Conservation (phyloP, 2,329 filamentous ascomycete species). For the Sphaerulina populicola region DNA sequence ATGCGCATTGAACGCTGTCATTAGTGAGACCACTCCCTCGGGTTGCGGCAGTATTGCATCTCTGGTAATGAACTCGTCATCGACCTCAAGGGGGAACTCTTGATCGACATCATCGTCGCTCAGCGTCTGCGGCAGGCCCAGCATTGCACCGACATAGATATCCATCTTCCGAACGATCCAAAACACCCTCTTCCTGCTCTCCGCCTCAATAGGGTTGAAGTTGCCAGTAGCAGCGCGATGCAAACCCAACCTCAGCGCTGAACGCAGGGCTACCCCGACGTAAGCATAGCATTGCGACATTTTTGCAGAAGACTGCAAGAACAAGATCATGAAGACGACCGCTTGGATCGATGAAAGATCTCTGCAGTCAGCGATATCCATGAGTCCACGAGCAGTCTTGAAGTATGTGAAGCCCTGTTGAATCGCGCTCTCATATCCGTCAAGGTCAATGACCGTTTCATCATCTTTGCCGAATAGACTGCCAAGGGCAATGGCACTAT, state of each 20-base stretch:
- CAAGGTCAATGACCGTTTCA: constrained; percentile 30
- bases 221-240: constrained; percentile 42
- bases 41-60: constrained; percentile 48
- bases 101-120: constrained; percentile 57
- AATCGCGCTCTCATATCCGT: constrained; percentile 41
- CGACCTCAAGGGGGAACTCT: constrained; percentile 83
- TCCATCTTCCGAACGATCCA: constrained; percentile 47
- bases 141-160: constrained; percentile 45
- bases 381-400: constrained; percentile 40
- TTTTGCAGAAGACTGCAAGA: constrained; percentile 46
- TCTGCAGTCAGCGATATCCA: constrained; percentile 47
- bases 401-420: constrained; percentile 47
- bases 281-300: constrained; percentile 47
- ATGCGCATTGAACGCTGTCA: constrained; percentile 54
- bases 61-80: constrained; percentile 50
- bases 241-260: constrained; percentile 45
- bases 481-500: constrained; percentile 43
- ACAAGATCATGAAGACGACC: constrained; percentile 47
- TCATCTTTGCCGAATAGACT: constrained; percentile 41
- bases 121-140: constrained; percentile 43
- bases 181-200: constrained; percentile 45
- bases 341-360: constrained; percentile 45
- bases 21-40: constrained; percentile 47
- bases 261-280: constrained; percentile 45
- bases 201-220: constrained; percentile 43